Evolutionary conservation across 371 early-diverging fungal genomes (phyloP).

Genomic region (Entomophthora muscae): DNA sequence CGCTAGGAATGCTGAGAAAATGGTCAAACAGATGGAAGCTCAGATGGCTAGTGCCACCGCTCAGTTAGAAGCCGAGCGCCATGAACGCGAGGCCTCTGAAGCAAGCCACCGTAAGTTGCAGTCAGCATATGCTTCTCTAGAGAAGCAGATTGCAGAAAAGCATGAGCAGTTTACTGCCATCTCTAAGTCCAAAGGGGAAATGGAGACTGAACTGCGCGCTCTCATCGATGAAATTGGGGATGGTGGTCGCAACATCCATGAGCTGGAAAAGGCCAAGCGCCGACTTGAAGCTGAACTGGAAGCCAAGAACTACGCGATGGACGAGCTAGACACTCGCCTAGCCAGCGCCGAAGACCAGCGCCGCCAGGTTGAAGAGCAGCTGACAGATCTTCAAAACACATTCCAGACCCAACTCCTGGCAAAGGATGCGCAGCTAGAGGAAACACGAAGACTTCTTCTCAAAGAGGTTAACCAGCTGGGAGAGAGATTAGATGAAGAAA

Average conservation of each 20-base stretch:
- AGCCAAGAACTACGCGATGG: constrained; percentile 34
- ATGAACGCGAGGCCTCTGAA: constrained; percentile 40
- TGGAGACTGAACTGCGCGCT: constrained; percentile 46
- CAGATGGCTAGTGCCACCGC: constrained; percentile 28
- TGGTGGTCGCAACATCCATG: constrained; percentile 52
- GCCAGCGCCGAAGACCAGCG: constrained; percentile 44
- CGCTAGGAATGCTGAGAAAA: constrained; percentile 35
- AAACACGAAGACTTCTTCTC: constrained; percentile 46
- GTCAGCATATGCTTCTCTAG: constrained; percentile 29
- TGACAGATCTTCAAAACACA: constrained; percentile 37
- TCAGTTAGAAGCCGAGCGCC: constrained; percentile 39
- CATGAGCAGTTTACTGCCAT: constrained; percentile 24
- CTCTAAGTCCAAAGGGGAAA: constrained; percentile 38
- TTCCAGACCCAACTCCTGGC: constrained; percentile 39
- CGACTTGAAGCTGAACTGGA: constrained; percentile 36
- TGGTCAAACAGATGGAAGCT: constrained; percentile 32
- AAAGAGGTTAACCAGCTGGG: constrained; percentile 58
- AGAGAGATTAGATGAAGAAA: constrained; percentile 46
- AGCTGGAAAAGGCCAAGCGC: constrained; percentile 44
- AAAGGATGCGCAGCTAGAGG: constrained; percentile 52
- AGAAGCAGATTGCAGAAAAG: constrained; percentile 35
- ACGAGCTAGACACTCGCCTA: constrained; percentile 33
- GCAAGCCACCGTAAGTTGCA: constrained; percentile 34
- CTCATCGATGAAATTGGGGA: constrained; percentile 66
- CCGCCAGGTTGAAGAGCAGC: constrained; percentile 34